These are phyloP conservation scores for Aspergillus sp. DNA, from an alignment of 2,329 filamentous ascomycete species.

Conservation along the genomic window DNA sequence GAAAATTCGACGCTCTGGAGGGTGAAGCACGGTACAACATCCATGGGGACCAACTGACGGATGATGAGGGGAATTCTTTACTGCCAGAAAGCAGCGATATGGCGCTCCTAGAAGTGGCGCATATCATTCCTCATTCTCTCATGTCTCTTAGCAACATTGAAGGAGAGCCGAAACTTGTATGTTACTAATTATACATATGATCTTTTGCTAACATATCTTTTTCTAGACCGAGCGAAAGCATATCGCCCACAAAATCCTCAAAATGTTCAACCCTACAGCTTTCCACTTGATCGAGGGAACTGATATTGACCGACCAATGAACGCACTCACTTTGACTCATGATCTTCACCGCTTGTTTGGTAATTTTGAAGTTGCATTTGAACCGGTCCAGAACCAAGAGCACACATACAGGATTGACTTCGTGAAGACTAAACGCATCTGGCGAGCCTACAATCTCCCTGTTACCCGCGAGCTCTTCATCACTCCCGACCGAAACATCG, in stretches of 20 bases:
- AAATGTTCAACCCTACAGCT: conserved; percentile 47
- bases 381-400: conserved; percentile 19
- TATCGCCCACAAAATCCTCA: conserved; percentile 42
- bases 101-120: conserved; percentile 11
- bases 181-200: not conserved
- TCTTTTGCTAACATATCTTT: conserved; percentile 14
- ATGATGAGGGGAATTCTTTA: conserved; percentile 20
- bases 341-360: conserved; percentile 35
- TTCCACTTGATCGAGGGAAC: conserved; percentile 41
- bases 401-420: conserved; percentile 33
- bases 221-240: conserved; percentile 30
- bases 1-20: conserved; percentile 16
- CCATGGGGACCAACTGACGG: conserved; percentile 16
- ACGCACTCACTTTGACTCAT: conserved; percentile 41
- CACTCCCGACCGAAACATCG: conserved; percentile 29
- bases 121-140: conserved; percentile 11
- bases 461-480: conserved; percentile 8
- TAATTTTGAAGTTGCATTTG: conserved; percentile 36
- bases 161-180: conserved; percentile 20
- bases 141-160: conserved; percentile 7
- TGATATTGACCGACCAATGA: conserved; percentile 45
- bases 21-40: conserved; percentile 13
- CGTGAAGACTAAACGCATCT: not conserved
- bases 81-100: not conserved
- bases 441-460: conserved; percentile 2